phyloP scores from a whole-genome alignment of 768 basidiomycete species.

The Fomitopsis serialis region DNA sequence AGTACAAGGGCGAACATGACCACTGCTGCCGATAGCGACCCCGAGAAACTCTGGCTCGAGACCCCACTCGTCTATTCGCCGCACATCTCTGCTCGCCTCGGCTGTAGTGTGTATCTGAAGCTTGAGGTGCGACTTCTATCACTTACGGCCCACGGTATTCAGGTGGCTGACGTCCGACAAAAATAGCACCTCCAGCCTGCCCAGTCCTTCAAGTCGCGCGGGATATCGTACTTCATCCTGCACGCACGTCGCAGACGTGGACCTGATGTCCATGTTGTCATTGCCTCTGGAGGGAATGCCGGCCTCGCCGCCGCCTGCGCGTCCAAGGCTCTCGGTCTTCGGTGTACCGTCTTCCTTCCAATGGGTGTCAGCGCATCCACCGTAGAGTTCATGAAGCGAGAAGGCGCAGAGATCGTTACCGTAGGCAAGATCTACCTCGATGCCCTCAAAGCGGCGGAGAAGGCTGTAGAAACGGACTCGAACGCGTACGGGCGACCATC shows the following conservation, averaged over 20 bases:
- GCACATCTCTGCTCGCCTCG: conserved; percentile 47
- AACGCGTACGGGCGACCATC: conserved; percentile 42
- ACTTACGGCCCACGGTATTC: not conserved
- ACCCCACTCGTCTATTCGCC: conserved; percentile 63
- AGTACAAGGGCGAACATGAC: not conserved
- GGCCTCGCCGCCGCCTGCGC: conserved; percentile 66
- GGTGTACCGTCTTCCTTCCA: conserved; percentile 68
- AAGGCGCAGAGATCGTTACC: conserved; percentile 56
- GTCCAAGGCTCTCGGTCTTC: conserved; percentile 45
- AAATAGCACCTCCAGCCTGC: conserved; percentile 54
- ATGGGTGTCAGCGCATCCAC: conserved; percentile 43
- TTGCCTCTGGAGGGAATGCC: conserved; percentile 81
- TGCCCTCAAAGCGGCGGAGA: conserved; percentile 45
- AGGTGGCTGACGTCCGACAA: conserved; percentile 28
- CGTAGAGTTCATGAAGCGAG: conserved; percentile 41
- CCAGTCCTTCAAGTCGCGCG: conserved; percentile 75
- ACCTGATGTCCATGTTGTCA: conserved; percentile 50
- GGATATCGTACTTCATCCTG: conserved; percentile 58
- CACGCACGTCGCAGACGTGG: conserved; percentile 47
- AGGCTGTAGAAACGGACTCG: conserved; percentile 36
- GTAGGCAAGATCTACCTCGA: conserved; percentile 54
- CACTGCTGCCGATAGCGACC: not conserved
- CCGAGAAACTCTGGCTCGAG: conserved; percentile 43
- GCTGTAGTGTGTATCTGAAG: conserved; percentile 59
- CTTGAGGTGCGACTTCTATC: conserved; percentile 47